Evolutionary conservation across 805 yeast genomes (phyloP).

Genomic region (Myxozyma monticola): DNA sequence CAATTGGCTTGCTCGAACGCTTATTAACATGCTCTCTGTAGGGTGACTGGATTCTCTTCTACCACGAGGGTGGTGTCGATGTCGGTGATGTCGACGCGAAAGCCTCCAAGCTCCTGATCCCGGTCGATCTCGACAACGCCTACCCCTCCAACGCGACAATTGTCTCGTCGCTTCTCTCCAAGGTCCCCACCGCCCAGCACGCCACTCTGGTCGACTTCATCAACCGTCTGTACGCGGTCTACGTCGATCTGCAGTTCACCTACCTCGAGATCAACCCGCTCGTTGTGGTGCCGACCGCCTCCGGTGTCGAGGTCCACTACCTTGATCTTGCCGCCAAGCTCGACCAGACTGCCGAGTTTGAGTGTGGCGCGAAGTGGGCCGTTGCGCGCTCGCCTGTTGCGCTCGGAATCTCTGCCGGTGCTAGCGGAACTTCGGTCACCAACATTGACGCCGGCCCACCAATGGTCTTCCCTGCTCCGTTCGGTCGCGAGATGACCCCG

Average conservation of each 20-base stretch:
- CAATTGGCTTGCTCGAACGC: neutral
- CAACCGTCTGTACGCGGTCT: conserved; percentile 49
- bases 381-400: conserved; percentile 47
- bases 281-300: conserved; percentile 45
- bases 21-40: no score
- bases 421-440: conserved; percentile 33
- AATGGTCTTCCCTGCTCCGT: conserved; percentile 52
- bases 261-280: conserved; percentile 50
- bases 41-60: conserved; percentile 51
- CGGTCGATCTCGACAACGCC: conserved; percentile 44
- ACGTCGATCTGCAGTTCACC: conserved; percentile 49
- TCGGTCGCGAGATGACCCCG: conserved; percentile 47
- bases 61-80: conserved; percentile 52
- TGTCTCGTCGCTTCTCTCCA: conserved; percentile 39
- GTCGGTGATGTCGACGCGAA: conserved; percentile 51
- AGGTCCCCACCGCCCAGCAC: conserved; percentile 46
- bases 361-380: conserved; percentile 53
- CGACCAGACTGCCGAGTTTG: conserved; percentile 51
- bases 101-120: conserved; percentile 46
- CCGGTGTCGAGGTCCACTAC: conserved; percentile 46
- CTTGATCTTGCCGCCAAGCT: conserved; percentile 51
- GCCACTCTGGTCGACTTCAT: conserved; percentile 46
- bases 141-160: conserved; percentile 45
- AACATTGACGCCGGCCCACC: conserved; percentile 49
- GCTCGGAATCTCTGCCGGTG: conserved; percentile 38